phyloP scores from a whole-genome alignment of 148 eudicot genomes.

The Chenopodium quinoa region DNA sequence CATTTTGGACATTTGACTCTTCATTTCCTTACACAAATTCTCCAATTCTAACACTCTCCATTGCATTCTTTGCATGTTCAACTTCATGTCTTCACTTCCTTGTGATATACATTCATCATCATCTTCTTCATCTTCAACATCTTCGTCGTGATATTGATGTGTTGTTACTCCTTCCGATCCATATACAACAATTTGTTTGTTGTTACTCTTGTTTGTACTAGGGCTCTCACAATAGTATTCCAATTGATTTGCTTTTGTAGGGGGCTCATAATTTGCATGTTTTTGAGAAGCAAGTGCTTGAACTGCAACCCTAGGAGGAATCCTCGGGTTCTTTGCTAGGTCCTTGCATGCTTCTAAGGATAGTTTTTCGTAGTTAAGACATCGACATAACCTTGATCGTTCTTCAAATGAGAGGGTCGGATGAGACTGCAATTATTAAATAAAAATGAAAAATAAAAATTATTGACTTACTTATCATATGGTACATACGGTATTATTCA shows the following conservation, averaged over 20 bases:
- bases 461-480: no score
- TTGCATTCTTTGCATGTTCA: constrained; percentile 70
- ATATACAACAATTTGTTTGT: constrained; percentile 36
- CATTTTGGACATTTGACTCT: constrained; percentile 75
- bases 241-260: constrained; percentile 19
- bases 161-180: not conserved
- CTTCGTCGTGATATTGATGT: not conserved
- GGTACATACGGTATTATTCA: not conserved
- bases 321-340: constrained; percentile 77
- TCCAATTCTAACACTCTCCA: constrained; percentile 78
- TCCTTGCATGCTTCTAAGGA: constrained; percentile 84
- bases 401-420: constrained; percentile 58
- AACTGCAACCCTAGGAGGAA: constrained; percentile 77
- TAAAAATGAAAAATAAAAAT: no score
- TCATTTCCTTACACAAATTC: constrained; percentile 75
- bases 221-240: constrained; percentile 23
- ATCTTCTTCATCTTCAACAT: not conserved
- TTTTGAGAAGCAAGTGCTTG: constrained; percentile 75
- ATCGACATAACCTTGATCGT: constrained; percentile 70
- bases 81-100: constrained; percentile 43
- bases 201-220: constrained; percentile 14
- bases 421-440: constrained; percentile 60
- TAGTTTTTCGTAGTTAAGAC: constrained; percentile 69
- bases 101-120: constrained; percentile 17
- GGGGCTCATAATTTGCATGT: constrained; percentile 32